Base-by-base conservation (phyloP, 805 yeast species). In the Pichia manshurica region DNA sequence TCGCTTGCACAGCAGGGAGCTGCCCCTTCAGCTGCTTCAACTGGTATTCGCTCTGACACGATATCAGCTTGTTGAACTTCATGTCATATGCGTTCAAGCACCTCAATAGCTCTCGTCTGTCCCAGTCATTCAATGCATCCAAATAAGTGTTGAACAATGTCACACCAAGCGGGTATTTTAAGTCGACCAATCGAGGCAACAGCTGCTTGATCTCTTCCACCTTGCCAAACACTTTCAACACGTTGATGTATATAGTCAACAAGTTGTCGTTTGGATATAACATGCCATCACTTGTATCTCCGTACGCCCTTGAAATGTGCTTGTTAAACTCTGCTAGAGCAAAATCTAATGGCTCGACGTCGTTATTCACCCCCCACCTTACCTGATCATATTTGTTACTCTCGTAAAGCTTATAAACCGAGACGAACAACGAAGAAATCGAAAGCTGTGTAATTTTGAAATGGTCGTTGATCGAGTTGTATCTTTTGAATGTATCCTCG, bases 241-340 rank as follows among this genome's bases (percentile, higher is more conserved):
- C 63, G 13, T 66, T 57, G 17, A 83, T 75, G 53, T 83, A 84
- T n/a, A 62, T 56, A 19, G 66, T 67, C 73, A 87, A 74, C 28
- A 82, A 60, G 20, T 60, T 59, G 39, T 72, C 71, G 5, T 70
- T 64, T 0, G 86, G 84, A 33, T 61, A 64, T 0, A 78, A 42
- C 20, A 64, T 55, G 1, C 53, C 58, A 39, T 63, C 53, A n/a
- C 62, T 33, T 42, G 64, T 56, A 45, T 66, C 70, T 1, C 56
- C 54, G 22, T 49, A 51, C 0, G 66, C 54, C n/a, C 63, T 71
- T 36, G 74, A 64, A 1, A 71, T 68, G 54, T 63, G 60, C 23
- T 51, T 51, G 48, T 77, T 72, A 61, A 82, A 77, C 58, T 82
- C 86, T 34, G 68, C 72, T 2, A 80, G 69, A 0, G 85, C 81